Percentiles rank a stretch among this genome's conserved stretches.
These are phyloP conservation scores for Fusarium secorum DNA, from an alignment of 2,329 filamentous ascomycete species.

Conservation along the genomic window DNA sequence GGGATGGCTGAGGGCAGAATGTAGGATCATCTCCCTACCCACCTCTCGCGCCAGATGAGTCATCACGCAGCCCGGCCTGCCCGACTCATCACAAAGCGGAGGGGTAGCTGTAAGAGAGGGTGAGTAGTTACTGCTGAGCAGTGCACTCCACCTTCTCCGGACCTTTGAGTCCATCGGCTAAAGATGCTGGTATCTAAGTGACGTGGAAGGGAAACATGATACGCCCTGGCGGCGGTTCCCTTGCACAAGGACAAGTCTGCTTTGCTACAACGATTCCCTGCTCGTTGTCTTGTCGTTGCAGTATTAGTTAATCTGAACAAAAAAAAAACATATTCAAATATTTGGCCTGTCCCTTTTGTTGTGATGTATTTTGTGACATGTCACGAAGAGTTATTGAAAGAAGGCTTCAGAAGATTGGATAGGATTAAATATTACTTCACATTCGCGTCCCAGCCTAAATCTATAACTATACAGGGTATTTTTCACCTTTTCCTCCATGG, in stretches of 20 bases:
- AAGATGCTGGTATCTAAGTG: slow-evolving; percentile 48
- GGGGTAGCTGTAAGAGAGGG: slow-evolving; percentile 29
- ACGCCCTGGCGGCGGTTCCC: slow-evolving; percentile 44
- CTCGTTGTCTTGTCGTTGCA: slow-evolving; percentile 51
- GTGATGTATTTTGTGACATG: background rate
- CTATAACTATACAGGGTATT: background rate
- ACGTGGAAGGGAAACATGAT: slow-evolving; percentile 38
- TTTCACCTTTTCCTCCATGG: background rate
- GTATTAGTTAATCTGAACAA: slow-evolving; percentile 55
- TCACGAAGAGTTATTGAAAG: background rate
- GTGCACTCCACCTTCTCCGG: slow-evolving; percentile 28
- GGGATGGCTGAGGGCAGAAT: too few species aligned
- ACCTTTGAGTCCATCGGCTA: slow-evolving; percentile 33
- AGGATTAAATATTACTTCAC: background rate
- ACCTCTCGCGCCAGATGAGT: slow-evolving; percentile 17
- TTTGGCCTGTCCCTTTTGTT: background rate
- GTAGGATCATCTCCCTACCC: slow-evolving; percentile 44
- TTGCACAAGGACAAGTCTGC: slow-evolving; percentile 48
- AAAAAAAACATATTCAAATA: slow-evolving; percentile 35
- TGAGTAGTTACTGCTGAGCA: slow-evolving; percentile 35
- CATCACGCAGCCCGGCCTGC: slow-evolving; percentile 33
- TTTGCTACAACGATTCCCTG: slow-evolving; percentile 49
- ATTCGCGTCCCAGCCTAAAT: background rate
- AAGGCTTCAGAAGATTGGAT: background rate
- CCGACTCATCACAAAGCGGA: background rate